These are phyloP conservation scores for Macrolepiota dolichaula DNA, from an alignment of 768 basidiomycete genomes.

Conservation along the genomic window DNA sequence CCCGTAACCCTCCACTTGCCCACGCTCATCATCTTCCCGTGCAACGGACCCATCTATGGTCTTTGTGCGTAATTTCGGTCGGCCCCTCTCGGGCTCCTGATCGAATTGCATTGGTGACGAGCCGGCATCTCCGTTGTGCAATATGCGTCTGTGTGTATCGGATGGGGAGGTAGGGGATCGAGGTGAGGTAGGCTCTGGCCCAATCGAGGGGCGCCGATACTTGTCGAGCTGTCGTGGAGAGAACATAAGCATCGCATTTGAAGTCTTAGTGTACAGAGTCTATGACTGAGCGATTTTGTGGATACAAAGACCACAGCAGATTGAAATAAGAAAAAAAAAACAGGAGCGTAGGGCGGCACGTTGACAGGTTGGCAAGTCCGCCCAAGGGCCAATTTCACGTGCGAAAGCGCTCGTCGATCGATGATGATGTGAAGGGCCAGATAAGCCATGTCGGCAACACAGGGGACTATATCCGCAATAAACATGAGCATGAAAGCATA, in stretches of 20 bases:
- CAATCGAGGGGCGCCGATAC: conserved; percentile 40
- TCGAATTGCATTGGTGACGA: conserved; percentile 11
- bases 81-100: conserved; percentile 15
- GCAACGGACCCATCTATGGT: conserved; percentile 18
- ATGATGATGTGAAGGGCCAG: background rate
- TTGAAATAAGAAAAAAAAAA: background rate
- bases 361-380: background rate
- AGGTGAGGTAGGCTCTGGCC: conserved; percentile 17
- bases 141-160: conserved; percentile 1
- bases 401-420: background rate
- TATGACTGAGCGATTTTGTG: background rate
- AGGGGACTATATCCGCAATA: background rate
- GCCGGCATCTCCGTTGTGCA: background rate
- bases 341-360: background rate
- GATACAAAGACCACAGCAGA: conserved; percentile 4
- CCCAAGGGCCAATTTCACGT: background rate
- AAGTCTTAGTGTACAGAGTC: background rate
- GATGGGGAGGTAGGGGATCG: conserved; percentile 13
- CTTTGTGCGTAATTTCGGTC: conserved; percentile 22
- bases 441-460: background rate
- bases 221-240: conserved; percentile 38
- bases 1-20: background rate
- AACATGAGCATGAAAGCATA: background rate
- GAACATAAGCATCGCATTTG: background rate
- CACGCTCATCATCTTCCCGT: conserved; percentile 11